These are phyloP conservation scores for Stromatinia cepivora DNA, from an alignment of 2,329 filamentous ascomycete genomes.

Conservation along the genomic window DNA sequence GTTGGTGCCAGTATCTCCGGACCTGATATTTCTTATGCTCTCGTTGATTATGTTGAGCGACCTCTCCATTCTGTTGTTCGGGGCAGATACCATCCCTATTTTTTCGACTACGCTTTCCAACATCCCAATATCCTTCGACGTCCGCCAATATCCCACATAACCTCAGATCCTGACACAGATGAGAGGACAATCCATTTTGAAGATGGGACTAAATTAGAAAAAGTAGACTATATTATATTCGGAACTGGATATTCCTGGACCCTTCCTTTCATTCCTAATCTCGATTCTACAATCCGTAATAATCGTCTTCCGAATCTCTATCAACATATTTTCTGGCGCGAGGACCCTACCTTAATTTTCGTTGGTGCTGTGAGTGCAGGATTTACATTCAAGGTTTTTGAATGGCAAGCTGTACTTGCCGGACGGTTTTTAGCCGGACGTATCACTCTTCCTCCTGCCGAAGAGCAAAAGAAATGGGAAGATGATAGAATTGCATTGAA, in stretches of 20 bases:
- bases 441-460: slow-evolving; percentile 49
- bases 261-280: slow-evolving; percentile 57
- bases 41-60: slow-evolving; percentile 47
- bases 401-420: slow-evolving; percentile 65
- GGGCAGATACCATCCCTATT: slow-evolving; percentile 55
- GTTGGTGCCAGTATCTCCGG: slow-evolving; percentile 66
- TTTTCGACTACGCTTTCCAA: slow-evolving; percentile 59
- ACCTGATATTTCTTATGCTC: slow-evolving; percentile 59
- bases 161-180: slow-evolving; percentile 33
- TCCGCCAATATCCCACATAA: slow-evolving; percentile 51
- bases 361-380: slow-evolving; percentile 58
- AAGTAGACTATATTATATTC: slow-evolving; percentile 64
- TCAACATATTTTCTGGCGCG: slow-evolving; percentile 56
- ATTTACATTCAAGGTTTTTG: slow-evolving; percentile 67
- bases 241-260: slow-evolving; percentile 68
- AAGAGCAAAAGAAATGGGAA: slow-evolving; percentile 59
- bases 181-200: slow-evolving; percentile 54
- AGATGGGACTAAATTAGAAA: slow-evolving; percentile 52
- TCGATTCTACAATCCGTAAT: slow-evolving; percentile 49
- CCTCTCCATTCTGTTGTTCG: slow-evolving; percentile 57
- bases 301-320: slow-evolving; percentile 58
- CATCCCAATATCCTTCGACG: slow-evolving; percentile 53
- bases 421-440: slow-evolving; percentile 59
- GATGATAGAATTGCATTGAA: slow-evolving; percentile 51
- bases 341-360: slow-evolving; percentile 57